phyloP scores from a whole-genome alignment of 164 flowering plant species.

The Macadamia integrifolia region DNA sequence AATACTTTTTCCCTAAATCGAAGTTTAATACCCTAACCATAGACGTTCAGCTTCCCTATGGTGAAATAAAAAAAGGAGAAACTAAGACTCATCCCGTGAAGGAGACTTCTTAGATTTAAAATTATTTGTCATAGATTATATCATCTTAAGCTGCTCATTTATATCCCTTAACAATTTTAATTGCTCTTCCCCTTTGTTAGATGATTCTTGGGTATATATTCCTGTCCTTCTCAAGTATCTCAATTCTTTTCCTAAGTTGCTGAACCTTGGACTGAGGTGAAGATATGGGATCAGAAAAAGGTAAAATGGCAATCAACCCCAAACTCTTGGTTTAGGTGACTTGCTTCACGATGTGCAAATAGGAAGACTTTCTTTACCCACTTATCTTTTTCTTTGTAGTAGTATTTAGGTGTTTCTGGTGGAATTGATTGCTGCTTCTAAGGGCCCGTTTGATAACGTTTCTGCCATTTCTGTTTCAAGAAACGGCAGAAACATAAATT shows the following conservation, averaged over 20 bases:
- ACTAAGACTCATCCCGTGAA: conserved; percentile 24
- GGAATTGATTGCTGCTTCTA: conserved; percentile 16
- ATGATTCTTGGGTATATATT: conserved; percentile 21
- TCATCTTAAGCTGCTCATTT: conserved; percentile 38
- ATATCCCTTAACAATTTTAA: conserved; percentile 55
- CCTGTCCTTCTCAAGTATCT: conserved; percentile 43
- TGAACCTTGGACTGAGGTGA: conserved; percentile 25
- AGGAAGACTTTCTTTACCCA: conserved; percentile 22
- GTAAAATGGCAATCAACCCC: conserved; percentile 13
- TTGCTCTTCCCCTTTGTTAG: conserved; percentile 33
- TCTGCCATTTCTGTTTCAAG: too few species aligned
- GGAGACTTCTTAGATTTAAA: conserved; percentile 25
- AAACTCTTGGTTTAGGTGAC: conserved; percentile 15
- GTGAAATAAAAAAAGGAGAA: conserved; percentile 5
- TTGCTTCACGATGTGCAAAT: conserved; percentile 16
- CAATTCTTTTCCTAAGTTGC: conserved; percentile 36
- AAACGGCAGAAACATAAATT: too few species aligned
- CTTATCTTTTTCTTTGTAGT: conserved; percentile 21
- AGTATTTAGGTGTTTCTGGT: conserved; percentile 11
- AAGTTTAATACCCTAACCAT: too few species aligned
- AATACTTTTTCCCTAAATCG: too few species aligned
- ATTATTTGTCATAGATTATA: conserved; percentile 42
- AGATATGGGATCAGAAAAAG: conserved; percentile 10
- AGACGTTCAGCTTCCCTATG: too few species aligned
- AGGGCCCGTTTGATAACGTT: too few species aligned